Percentiles rank a stretch among this genome's conserved stretches.
Evolutionary conservation across 1,139 yeast species (phyloP).

Genomic region (Saccharomyces hybrid): DNA sequence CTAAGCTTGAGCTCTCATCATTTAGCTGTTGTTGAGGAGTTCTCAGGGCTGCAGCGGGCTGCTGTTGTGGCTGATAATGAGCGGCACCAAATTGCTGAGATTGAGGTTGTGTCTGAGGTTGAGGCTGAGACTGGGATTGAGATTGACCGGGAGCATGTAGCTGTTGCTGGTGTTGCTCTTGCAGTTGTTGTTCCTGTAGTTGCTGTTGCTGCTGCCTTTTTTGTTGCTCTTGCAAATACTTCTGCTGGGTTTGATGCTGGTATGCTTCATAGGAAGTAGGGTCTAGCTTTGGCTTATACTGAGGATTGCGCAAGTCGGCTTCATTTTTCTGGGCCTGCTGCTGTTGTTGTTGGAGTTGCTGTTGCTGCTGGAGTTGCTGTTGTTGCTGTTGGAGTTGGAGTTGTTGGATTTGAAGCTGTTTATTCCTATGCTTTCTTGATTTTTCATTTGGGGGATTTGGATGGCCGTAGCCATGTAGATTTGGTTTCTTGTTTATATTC

Average conservation of each 20-base stretch:
- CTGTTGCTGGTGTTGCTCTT: constrained; percentile 8
- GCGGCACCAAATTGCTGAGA: too few relatives aligned
- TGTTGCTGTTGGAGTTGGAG: constrained; percentile 3
- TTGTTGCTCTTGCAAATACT: constrained; percentile 28
- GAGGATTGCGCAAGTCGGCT: background rate
- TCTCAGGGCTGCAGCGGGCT: too few relatives aligned
- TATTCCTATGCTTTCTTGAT: constrained; percentile 35
- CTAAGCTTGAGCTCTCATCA: too few relatives aligned
- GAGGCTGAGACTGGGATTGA: too few relatives aligned
- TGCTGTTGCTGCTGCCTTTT: constrained; percentile 16
- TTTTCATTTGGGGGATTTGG: constrained; percentile 47
- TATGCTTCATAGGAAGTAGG: constrained; percentile 34
- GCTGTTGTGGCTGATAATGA: too few relatives aligned
- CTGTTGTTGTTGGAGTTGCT: too few relatives aligned
- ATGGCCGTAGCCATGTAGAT: constrained; percentile 75
- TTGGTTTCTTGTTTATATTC: constrained; percentile 67
- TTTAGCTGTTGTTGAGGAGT: too few relatives aligned
- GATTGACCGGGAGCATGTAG: too few relatives aligned
- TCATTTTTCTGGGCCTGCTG: too few relatives aligned
- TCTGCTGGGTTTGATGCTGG: constrained; percentile 32
- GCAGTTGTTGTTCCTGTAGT: constrained; percentile 11
- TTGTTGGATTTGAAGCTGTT: constrained; percentile 14
- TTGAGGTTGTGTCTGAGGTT: too few relatives aligned
- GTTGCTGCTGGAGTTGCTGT: constrained; percentile 14
- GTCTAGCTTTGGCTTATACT: constrained; percentile 18